Conservation (phyloP, 78 protist genomes). For the Dictyostelium citrinum region DNA sequence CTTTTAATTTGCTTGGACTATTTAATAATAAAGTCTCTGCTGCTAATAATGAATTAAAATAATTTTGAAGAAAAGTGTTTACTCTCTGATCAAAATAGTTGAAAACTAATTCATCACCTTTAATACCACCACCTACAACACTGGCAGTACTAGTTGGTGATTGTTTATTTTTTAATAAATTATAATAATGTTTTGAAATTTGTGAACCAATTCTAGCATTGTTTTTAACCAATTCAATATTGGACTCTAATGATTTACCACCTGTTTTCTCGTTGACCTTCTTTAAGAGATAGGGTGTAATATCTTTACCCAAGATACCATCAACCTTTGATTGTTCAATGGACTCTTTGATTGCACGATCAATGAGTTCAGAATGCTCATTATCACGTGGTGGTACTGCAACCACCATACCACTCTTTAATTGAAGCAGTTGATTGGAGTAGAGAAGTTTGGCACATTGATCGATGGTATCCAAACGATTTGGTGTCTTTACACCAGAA, state of each 20-base stretch:
- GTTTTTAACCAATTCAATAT: conserved; percentile 86
- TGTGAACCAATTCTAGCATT: conserved; percentile 93
- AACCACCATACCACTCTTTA: conserved; percentile 77
- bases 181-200: conserved; percentile 73
- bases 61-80: not conserved
- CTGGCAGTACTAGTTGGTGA: not conserved
- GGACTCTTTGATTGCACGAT: conserved; percentile 76
- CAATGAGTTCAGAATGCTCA: conserved; percentile 25
- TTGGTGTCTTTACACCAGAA: conserved; percentile 38
- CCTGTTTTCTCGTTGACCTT: conserved; percentile 79
- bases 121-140: not conserved
- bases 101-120: conserved; percentile 5
- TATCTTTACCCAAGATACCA: conserved; percentile 84
- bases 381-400: conserved; percentile 87
- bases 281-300: conserved; percentile 94
- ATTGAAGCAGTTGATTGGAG: conserved; percentile 4
- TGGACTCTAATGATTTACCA: conserved; percentile 89
- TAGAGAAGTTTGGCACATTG: conserved; percentile 57
- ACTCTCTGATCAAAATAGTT: not conserved
- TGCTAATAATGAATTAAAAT: not conserved
- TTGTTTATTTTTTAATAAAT: not conserved
- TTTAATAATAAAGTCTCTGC: not conserved
- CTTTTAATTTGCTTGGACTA: not conserved
- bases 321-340: not conserved
- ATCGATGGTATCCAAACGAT: not conserved